Conservation (phyloP, 192 early-diverging fungal species). For the Lobosporangium transversale region DNA sequence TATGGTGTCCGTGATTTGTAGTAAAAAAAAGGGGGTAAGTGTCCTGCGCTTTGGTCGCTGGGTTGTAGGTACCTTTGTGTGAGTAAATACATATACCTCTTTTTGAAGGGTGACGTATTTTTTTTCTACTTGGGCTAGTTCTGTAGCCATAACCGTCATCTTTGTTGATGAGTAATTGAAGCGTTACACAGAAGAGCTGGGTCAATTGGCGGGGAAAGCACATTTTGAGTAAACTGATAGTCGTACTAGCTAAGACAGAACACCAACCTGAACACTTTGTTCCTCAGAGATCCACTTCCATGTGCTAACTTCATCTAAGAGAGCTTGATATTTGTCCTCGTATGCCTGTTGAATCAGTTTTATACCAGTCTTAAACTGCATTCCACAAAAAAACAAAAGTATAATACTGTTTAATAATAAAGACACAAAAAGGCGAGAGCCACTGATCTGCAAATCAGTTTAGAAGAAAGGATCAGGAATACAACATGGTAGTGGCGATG, state of each 20-base stretch:
- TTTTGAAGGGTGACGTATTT: constrained; percentile 24
- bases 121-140: constrained; percentile 32
- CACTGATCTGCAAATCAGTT: too few relatives aligned
- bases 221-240: not conserved
- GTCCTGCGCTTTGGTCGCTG: too few relatives aligned
- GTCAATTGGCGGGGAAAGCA: too few relatives aligned
- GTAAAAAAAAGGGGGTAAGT: too few relatives aligned
- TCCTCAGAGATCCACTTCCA: constrained; percentile 53
- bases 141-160: constrained; percentile 36
- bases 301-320: constrained; percentile 32
- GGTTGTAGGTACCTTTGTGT: too few relatives aligned
- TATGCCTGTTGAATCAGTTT: constrained; percentile 49
- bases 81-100: constrained; percentile 24
- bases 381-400: too few relatives aligned
- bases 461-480: too few relatives aligned
- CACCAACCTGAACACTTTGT: constrained; percentile 25
- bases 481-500: too few relatives aligned
- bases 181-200: not conserved
- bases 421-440: not conserved
- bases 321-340: constrained; percentile 39
- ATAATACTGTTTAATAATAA: not conserved
- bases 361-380: constrained; percentile 42
- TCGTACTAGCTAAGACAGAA: not conserved
- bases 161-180: not conserved
- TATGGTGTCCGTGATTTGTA: too few relatives aligned